These are phyloP conservation scores for Trichoderma sp. DNA, from an alignment of 2,329 filamentous ascomycete genomes.

Conservation along the genomic window DNA sequence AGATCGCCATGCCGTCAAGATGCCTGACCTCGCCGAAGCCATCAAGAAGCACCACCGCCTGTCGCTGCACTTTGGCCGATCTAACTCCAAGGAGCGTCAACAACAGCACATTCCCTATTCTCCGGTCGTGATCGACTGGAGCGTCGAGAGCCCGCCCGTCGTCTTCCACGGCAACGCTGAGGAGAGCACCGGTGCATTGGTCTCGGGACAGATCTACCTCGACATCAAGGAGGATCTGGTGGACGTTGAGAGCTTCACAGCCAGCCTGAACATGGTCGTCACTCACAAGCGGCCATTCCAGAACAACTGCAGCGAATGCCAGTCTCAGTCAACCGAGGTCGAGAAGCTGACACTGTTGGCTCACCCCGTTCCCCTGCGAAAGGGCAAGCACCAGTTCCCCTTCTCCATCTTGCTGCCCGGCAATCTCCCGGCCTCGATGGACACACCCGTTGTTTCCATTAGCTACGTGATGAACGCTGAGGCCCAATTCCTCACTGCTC, in stretches of 20 bases:
- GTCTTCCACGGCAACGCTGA: slow-evolving; percentile 77
- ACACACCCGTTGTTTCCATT: slow-evolving; percentile 70
- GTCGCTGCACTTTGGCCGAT: slow-evolving; percentile 42
- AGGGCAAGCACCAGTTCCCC: slow-evolving; percentile 73
- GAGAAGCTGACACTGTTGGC: slow-evolving; percentile 78
- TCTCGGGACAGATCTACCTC: slow-evolving; percentile 80
- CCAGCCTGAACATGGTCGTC: slow-evolving; percentile 69
- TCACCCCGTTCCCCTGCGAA: slow-evolving; percentile 51
- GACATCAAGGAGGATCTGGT: slow-evolving; percentile 66
- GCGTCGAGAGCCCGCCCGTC: slow-evolving; percentile 82
- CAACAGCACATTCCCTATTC: slow-evolving; percentile 40
- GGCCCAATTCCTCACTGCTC: slow-evolving; percentile 36
- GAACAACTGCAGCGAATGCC: slow-evolving; percentile 76
- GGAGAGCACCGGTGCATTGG: slow-evolving; percentile 77
- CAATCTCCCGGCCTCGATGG: slow-evolving; percentile 79
- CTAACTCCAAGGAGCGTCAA: slow-evolving; percentile 41
- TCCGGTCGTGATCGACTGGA: slow-evolving; percentile 52
- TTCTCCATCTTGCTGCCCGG: slow-evolving; percentile 87
- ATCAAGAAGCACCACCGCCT: slow-evolving; percentile 47
- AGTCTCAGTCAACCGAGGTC: slow-evolving; percentile 69
- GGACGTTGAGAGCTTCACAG: slow-evolving; percentile 71
- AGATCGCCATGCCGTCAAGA: slow-evolving; percentile 39
- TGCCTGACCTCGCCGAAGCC: slow-evolving; percentile 41
- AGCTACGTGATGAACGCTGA: slow-evolving; percentile 77
- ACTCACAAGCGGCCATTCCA: slow-evolving; percentile 81